Base-by-base conservation (phyloP, 768 basidiomycete genomes). In the Naganishia friedmannii region DNA sequence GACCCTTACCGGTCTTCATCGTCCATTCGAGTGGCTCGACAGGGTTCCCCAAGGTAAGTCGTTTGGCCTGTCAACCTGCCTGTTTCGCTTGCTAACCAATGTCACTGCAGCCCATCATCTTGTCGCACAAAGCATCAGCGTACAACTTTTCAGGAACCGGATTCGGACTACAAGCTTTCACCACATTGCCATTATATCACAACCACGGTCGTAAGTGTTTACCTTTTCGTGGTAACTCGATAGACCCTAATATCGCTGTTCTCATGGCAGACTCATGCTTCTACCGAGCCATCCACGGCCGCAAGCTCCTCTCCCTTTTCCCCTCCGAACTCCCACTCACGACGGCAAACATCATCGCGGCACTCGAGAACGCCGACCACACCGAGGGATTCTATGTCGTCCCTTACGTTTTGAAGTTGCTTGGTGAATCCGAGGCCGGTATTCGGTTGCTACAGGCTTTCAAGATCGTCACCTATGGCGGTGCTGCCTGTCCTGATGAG, bases 391-490 rank as follows among this genome's bases (percentile, higher is more conserved):
- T 70, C 70, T 76, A 53, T 37, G 74, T 68, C 29, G 82, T 83
- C 0, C 81, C 82, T 0, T 82, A 81, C 58, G 80, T 83, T 23
- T 80, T 83, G 53, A 82, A 85, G 71, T 77, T 87, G 0, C 79
- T 87, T 0, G 83, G 80, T 0, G 87, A 87, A 77, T 83, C 83
- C 0, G 75, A 80, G 8, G 84, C 85, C 70, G 86, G 86, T 28
- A 76, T 84, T 10, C 69, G 79, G 3, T 76, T 81, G 15, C 80
- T 87, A 6, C 78, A 75, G 23, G 74, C 76, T 17, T 85, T 87
- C 73, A 83, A 86, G 53, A 73, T 85, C n/a, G 85, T 86, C 32
- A 82, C 81, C 28, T 86, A 83, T 70, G 85, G 84, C 31, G 87
- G 87, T 0, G 84, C 84, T 15, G 80, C 87, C 4, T 82, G 86